phyloP scores from a whole-genome alignment of 345 rosid genomes.

The Eucalyptus sp. region DNA sequence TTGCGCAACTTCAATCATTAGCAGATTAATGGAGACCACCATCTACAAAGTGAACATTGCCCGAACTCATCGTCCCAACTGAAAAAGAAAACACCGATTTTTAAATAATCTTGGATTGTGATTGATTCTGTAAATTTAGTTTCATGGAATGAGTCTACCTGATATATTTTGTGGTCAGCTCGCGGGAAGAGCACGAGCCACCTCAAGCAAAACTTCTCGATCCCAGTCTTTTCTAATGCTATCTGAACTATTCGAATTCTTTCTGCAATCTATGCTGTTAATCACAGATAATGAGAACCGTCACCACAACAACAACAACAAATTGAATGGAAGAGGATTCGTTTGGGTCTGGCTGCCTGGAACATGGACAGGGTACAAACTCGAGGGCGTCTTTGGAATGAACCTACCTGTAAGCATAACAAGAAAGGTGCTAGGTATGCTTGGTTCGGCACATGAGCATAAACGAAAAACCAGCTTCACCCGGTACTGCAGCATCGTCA shows the following conservation, averaged over 20 bases:
- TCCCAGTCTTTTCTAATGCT: background rate
- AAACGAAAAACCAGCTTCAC: background rate
- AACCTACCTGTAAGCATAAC: background rate
- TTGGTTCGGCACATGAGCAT: background rate
- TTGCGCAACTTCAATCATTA: background rate
- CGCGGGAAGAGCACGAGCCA: background rate
- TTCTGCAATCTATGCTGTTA: background rate
- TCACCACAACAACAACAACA: background rate
- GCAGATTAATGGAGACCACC: background rate
- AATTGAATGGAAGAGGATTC: background rate
- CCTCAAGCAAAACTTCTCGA: background rate
- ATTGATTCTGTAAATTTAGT: background rate
- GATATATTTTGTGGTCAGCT: background rate
- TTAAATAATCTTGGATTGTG: background rate
- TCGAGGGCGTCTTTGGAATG: background rate
- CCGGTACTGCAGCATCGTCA: background rate
- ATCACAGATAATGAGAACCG: background rate
- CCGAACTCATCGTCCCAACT: background rate
- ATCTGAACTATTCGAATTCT: background rate
- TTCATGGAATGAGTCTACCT: background rate
- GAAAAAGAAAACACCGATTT: background rate
- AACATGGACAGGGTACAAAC: background rate
- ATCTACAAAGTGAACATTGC: background rate
- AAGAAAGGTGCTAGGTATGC: background rate
- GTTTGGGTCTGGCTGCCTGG: background rate